Conservation (phyloP, 169 alveolate species). For the Theileria orientalis region DNA sequence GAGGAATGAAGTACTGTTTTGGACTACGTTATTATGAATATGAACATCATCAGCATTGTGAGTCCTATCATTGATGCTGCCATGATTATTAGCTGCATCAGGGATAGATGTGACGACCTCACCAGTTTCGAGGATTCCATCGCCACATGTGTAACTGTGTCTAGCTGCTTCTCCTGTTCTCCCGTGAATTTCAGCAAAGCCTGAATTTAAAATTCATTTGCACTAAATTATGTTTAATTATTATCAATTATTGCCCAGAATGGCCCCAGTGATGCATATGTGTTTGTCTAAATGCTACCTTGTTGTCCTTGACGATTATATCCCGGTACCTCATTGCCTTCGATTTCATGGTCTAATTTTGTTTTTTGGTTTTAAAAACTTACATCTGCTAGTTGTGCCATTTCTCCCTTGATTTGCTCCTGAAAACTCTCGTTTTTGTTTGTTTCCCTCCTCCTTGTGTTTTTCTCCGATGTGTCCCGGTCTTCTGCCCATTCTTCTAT, state of each 20-base stretch:
- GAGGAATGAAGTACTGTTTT: neutral
- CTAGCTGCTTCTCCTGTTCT: conserved; percentile 65
- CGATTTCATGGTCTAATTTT: conserved; percentile 53
- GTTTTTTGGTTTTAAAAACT: neutral
- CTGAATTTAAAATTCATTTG: conserved; percentile 4
- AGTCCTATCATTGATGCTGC: conserved; percentile 31
- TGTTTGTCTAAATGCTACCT: too few relatives aligned
- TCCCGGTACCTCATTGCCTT: conserved; percentile 65
- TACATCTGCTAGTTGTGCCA: conserved; percentile 64
- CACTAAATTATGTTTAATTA: too few relatives aligned
- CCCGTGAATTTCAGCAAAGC: conserved; percentile 46
- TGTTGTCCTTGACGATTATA: conserved; percentile 55
- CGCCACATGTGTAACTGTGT: conserved; percentile 58
- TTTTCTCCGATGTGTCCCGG: conserved; percentile 9
- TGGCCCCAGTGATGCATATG: too few relatives aligned
- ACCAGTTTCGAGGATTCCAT: conserved; percentile 24
- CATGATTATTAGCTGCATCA: conserved; percentile 52
- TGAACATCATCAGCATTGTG: conserved; percentile 38
- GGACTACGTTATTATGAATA: conserved; percentile 20
- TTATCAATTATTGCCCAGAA: too few relatives aligned
- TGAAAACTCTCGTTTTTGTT: conserved; percentile 18
- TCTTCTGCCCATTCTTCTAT: conserved; percentile 68
- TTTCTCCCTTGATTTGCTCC: conserved; percentile 57
- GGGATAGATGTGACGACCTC: conserved; percentile 28
- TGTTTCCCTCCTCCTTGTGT: neutral